Base-by-base conservation (phyloP, 148 eudicot species). In the Cornus florida region DNA sequence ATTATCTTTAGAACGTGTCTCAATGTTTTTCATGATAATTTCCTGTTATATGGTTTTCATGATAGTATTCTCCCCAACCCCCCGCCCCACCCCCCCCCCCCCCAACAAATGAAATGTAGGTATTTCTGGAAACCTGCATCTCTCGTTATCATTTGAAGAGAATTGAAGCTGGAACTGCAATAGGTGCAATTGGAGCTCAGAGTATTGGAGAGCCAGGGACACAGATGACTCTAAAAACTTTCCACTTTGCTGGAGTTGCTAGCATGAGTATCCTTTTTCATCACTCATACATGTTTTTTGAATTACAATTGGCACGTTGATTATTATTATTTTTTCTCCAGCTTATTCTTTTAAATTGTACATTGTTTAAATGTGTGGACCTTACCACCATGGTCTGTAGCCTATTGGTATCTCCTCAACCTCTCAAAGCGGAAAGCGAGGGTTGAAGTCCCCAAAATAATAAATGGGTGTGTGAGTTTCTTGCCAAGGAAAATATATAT, bases 191-290 rank as follows among this genome's bases (percentile, higher is more conserved):
- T 77, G 97, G 98, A 75, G 99, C 99, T 75, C 99, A 96, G 82
- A 96, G 99, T 91, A 96, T 96, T 53, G 97, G 98, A 78, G 99
- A 96, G 82, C 99, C 99, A 38, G 99, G 98, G 74, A 96, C 99
- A 31, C 99, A 96, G 83, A 96, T 96, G 99, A 96, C 99, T 11
- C 79, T 96, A 70, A 96, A 96, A 83, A 96, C 99, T 60, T 96
- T 96, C 74, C 99, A 96, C 83, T 96, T 96, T 91, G 99, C 99
- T 77, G 99, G 99, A 85, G 98, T 96, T 86, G 99, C 98, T 56
- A 96, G 98, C 99, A 93, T 91, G 99, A 96, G 99, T 92, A 92
- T 96, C 98, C 98, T 83, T 81, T 53, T 70, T 16, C 38, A 43
- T 43, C 9, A 17, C 71, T 73, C 12, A 32, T 64, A 9, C 24